phyloP scores from a whole-genome alignment of 2,329 filamentous ascomycete genomes.

The Alternaria dauci region DNA sequence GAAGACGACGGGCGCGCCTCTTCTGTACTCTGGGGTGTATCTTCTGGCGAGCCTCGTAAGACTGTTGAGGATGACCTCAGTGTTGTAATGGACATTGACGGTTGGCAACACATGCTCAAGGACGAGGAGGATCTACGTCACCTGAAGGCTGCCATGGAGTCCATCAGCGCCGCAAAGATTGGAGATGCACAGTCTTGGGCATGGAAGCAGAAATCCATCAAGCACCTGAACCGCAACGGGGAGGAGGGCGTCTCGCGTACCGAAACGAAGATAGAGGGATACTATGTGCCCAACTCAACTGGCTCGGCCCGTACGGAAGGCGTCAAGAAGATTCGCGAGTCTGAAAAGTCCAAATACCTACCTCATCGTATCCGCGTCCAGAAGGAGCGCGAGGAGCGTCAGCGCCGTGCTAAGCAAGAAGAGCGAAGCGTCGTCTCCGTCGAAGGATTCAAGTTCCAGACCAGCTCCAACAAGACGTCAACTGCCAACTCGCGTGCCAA shows the following conservation, averaged over 20 bases:
- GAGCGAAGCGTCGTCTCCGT: slow-evolving; percentile 50
- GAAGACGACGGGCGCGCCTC: slow-evolving; percentile 56
- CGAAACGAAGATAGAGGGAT: slow-evolving; percentile 66
- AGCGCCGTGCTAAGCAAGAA: slow-evolving; percentile 75
- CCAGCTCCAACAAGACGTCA: slow-evolving; percentile 78
- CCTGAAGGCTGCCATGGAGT: slow-evolving; percentile 62
- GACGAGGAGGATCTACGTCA: slow-evolving; percentile 72
- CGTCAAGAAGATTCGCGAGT: slow-evolving; percentile 93
- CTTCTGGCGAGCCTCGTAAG: slow-evolving; percentile 65
- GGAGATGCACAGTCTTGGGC: slow-evolving; percentile 70
- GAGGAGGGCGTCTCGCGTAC: slow-evolving; percentile 62
- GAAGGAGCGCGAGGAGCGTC: slow-evolving; percentile 88
- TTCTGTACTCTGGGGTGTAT: slow-evolving; percentile 69
- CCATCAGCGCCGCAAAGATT: slow-evolving; percentile 58
- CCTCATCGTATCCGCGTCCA: slow-evolving; percentile 97
- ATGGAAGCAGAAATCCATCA: slow-evolving; percentile 76
- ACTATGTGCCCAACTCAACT: slow-evolving; percentile 85
- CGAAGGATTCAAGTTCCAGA: slow-evolving; percentile 64
- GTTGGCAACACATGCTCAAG: slow-evolving; percentile 73
- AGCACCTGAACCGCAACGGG: slow-evolving; percentile 69
- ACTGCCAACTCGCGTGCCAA: slow-evolving; percentile 93
- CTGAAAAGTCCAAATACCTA: slow-evolving; percentile 97
- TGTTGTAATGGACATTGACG: slow-evolving; percentile 73
- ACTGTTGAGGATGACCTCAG: slow-evolving; percentile 72
- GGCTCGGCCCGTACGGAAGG: slow-evolving; percentile 92